phyloP scores from a whole-genome alignment of 768 basidiomycete genomes.

The Clitopilus hobsonii region DNA sequence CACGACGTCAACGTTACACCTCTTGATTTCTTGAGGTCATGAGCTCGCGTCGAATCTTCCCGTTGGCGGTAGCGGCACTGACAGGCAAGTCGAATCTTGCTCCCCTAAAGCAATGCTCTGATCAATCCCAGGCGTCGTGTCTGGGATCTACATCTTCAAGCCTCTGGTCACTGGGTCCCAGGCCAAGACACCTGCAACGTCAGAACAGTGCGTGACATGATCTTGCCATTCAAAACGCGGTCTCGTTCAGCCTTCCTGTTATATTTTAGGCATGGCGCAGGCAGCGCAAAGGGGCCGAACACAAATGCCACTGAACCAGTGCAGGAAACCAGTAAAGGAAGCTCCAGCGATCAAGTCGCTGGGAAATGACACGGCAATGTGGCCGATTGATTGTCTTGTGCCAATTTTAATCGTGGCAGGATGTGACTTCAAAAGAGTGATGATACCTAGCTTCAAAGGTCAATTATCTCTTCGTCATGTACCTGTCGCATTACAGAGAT shows the following conservation, averaged over 20 bases:
- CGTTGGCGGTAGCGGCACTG: slow-evolving; percentile 50
- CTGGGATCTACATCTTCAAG: slow-evolving; percentile 66
- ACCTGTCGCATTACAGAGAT: neutral
- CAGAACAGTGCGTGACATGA: neutral
- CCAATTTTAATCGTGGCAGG: too few relatives aligned
- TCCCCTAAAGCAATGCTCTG: neutral
- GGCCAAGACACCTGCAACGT: neutral
- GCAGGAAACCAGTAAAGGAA: too few relatives aligned
- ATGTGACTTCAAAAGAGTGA: too few relatives aligned
- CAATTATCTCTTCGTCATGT: too few relatives aligned
- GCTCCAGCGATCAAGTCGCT: too few relatives aligned
- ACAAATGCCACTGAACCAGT: too few relatives aligned
- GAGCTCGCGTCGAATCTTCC: slow-evolving; percentile 37
- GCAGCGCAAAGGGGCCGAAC: too few relatives aligned
- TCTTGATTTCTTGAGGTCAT: slow-evolving; percentile 11
- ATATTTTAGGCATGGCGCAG: neutral
- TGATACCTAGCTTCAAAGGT: too few relatives aligned
- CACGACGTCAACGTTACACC: slow-evolving; percentile 1
- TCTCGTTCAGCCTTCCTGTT: neutral
- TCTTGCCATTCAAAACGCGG: neutral
- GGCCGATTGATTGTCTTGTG: too few relatives aligned
- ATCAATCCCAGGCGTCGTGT: slow-evolving; percentile 42
- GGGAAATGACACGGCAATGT: too few relatives aligned
- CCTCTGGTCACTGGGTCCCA: slow-evolving; percentile 30
- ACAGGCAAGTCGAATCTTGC: slow-evolving; percentile 37